phyloP scores from a whole-genome alignment of 1,139 yeast species.

The Pichia sp. region DNA sequence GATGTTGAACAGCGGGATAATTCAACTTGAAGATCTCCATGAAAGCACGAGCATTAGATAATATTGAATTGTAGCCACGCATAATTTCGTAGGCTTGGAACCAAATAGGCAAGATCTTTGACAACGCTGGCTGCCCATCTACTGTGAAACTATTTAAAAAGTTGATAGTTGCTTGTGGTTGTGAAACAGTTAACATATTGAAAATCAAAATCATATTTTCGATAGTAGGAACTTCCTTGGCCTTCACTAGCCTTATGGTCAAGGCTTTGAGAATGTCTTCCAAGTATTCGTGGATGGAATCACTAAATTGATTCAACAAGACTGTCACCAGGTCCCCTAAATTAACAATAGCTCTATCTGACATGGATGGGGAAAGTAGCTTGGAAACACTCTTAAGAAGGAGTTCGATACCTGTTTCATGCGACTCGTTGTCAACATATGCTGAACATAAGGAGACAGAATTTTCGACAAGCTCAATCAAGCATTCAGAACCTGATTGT shows the following conservation, averaged over 20 bases:
- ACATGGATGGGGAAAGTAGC: conserved; percentile 63
- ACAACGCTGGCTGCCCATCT: conserved; percentile 40
- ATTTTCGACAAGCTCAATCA: conserved; percentile 52
- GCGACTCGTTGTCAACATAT: conserved; percentile 35
- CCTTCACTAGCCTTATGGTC: conserved; percentile 56
- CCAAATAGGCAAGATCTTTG: conserved; percentile 67
- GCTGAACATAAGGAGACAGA: conserved; percentile 43
- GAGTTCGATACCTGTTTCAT: conserved; percentile 48
- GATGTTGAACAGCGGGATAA: conserved; percentile 47
- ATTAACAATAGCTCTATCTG: conserved; percentile 76
- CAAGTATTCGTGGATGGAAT: conserved; percentile 37
- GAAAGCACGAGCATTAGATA: conserved; percentile 67
- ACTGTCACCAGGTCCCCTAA: conserved; percentile 67
- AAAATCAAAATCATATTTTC: conserved; percentile 76
- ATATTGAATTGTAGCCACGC: conserved; percentile 72
- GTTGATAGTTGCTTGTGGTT: conserved; percentile 57
- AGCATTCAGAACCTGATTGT: conserved; percentile 74
- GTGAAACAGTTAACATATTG: conserved; percentile 61
- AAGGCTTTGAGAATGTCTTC: conserved; percentile 69
- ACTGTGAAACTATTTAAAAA: conserved; percentile 48
- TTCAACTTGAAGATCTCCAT: conserved; percentile 56
- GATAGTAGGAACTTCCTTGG: conserved; percentile 65
- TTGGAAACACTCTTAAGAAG: conserved; percentile 62
- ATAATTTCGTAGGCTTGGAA: conserved; percentile 74
- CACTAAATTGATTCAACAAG: conserved; percentile 55